Conservation (phyloP, 2,329 filamentous ascomycete species). For the Claviceps sp. region DNA sequence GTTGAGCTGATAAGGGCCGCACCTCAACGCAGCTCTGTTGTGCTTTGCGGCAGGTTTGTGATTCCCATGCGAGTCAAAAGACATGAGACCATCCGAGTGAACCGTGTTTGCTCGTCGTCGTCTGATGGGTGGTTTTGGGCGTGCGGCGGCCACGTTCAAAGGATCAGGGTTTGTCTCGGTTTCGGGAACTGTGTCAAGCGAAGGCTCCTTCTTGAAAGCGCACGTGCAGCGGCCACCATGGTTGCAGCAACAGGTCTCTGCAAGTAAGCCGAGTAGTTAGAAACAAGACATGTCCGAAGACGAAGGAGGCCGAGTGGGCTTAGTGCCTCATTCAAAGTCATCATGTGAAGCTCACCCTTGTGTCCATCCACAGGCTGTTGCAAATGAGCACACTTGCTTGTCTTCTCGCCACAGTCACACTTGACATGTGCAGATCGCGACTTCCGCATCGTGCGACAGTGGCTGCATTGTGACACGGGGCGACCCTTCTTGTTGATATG, state of each 20-base stretch:
- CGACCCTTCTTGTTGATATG: constrained; percentile 97
- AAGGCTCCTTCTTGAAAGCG: constrained; percentile 46
- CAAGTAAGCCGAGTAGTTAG: constrained; percentile 7
- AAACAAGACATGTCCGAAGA: constrained; percentile 2
- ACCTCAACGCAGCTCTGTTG: constrained; percentile 46
- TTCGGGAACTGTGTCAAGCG: constrained; percentile 50
- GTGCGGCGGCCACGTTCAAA: constrained; percentile 14
- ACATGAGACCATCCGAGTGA: constrained; percentile 45
- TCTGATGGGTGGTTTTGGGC: constrained; percentile 30
- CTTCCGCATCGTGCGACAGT: constrained; percentile 94
- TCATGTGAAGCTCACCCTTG: constrained; percentile 34
- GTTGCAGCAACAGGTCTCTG: constrained; percentile 58
- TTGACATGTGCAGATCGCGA: constrained; percentile 88
- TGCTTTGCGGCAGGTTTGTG: constrained; percentile 50
- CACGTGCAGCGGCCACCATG: constrained; percentile 56
- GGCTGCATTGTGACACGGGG: constrained; percentile 92
- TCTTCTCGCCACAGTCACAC: constrained; percentile 94
- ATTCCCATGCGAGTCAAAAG: constrained; percentile 50
- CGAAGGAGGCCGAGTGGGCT: constrained; percentile 1
- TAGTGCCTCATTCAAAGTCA: not conserved
- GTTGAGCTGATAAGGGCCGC: constrained; percentile 46
- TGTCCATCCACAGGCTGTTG: constrained; percentile 44
- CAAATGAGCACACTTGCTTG: constrained; percentile 53
- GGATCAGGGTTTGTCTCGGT: constrained; percentile 43
- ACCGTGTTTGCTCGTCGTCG: constrained; percentile 48